phyloP scores from a whole-genome alignment of 2,329 filamentous ascomycete species.

The Amauroascus verrucosus region DNA sequence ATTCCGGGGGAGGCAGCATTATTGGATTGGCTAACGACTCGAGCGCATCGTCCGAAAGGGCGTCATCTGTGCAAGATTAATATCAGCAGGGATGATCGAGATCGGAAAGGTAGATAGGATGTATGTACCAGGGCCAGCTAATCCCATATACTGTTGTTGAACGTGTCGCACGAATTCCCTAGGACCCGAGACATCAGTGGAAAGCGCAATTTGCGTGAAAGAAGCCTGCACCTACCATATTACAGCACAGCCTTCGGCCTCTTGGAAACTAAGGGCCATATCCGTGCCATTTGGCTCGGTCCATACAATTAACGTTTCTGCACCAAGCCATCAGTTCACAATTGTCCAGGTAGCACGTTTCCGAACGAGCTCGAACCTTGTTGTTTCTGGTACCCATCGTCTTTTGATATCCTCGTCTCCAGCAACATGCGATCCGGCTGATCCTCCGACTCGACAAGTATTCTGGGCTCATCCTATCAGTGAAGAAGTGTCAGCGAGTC shows the following conservation, averaged over 20 bases:
- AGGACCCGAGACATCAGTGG: constrained; percentile 10
- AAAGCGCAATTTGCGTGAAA: constrained; percentile 14
- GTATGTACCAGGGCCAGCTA: constrained; percentile 51
- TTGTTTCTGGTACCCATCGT: constrained; percentile 96
- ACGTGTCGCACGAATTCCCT: constrained; percentile 88
- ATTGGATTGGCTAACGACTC: constrained; percentile 59
- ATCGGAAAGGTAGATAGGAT: neutral
- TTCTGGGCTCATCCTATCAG: constrained; percentile 66
- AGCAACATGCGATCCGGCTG: constrained; percentile 72
- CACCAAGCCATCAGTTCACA: constrained; percentile 19
- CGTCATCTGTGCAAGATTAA: constrained; percentile 53
- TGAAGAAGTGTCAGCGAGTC: constrained; percentile 43
- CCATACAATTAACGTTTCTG: constrained; percentile 97
- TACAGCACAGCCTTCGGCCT: constrained; percentile 81
- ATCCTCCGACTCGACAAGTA: constrained; percentile 89
- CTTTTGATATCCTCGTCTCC: constrained; percentile 81
- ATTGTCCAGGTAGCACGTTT: constrained; percentile 16
- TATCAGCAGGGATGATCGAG: neutral
- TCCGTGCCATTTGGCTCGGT: constrained; percentile 84
- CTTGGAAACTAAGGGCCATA: constrained; percentile 97
- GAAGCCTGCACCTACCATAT: constrained; percentile 60
- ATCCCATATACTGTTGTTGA: constrained; percentile 60
- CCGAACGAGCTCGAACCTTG: constrained; percentile 53
- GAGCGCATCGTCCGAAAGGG: constrained; percentile 75
- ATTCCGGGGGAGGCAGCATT: constrained; percentile 63